Percentiles rank a stretch among this genome's conserved stretches.
Evolutionary conservation across 2,329 filamentous ascomycete species (phyloP).

Genomic region (Raffaelea arxii): DNA sequence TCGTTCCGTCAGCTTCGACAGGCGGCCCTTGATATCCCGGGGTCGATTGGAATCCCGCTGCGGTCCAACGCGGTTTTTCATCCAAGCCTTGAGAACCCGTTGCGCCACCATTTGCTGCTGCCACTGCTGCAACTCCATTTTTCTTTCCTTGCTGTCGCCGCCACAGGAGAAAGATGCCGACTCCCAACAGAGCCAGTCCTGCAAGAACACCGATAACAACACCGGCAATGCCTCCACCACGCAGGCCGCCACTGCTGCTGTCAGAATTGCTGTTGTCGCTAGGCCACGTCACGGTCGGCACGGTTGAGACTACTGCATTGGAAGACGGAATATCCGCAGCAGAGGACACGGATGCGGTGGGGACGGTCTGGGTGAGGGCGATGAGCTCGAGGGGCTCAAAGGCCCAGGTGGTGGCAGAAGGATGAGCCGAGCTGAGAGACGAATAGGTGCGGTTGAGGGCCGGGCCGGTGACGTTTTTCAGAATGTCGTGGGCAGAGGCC

Average conservation of each 20-base stretch:
- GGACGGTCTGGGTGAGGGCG: slow-evolving; percentile 1
- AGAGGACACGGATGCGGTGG: background rate
- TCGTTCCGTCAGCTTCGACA: too few species aligned
- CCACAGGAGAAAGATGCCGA: slow-evolving; percentile 3
- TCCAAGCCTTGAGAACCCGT: too few species aligned
- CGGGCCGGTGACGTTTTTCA: slow-evolving; percentile 10
- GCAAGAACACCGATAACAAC: slow-evolving; percentile 6
- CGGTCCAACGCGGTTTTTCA: too few species aligned
- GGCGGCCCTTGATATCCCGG: too few species aligned
- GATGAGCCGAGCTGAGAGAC: slow-evolving; percentile 10
- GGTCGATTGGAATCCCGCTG: too few species aligned
- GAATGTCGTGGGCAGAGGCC: slow-evolving; percentile 9
- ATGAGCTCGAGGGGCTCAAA: slow-evolving; percentile 9
- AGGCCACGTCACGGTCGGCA: too few species aligned
- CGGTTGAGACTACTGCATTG: too few species aligned
- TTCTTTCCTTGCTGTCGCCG: slow-evolving; percentile 4
- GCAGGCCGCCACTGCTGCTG: too few species aligned
- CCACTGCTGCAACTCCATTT: background rate
- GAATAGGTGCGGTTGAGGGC: slow-evolving; percentile 10
- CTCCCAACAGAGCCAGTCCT: slow-evolving; percentile 5
- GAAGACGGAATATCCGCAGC: too few species aligned
- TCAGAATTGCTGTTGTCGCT: too few species aligned
- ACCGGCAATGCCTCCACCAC: slow-evolving; percentile 8
- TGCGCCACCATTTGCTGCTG: background rate
- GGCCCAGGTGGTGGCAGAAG: slow-evolving; percentile 8